A percentile compares a stretch with the other conserved stretches of the same genome.
Conservation (phyloP, 805 yeast species). For the Metschnikowia gruessii region DNA sequence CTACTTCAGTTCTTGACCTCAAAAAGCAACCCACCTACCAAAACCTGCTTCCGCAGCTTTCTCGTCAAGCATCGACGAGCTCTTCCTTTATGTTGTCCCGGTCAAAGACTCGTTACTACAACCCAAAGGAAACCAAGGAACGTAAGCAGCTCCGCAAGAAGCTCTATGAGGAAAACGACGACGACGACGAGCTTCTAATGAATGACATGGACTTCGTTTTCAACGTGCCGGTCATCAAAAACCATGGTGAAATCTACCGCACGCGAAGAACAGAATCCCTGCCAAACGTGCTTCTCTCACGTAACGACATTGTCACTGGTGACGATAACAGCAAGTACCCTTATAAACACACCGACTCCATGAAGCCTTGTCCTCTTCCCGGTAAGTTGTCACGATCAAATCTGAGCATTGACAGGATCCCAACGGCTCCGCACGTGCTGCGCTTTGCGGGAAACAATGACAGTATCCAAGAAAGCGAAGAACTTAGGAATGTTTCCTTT, state of each 20-base stretch:
- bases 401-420: constrained; percentile 7
- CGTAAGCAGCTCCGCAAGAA: constrained; percentile 38
- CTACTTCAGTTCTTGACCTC: constrained; percentile 12
- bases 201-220: constrained; percentile 41
- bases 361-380: constrained; percentile 21
- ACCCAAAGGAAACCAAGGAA: constrained; percentile 37
- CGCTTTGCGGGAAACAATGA: constrained; percentile 1
- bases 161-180: constrained; percentile 40
- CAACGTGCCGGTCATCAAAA: constrained; percentile 42
- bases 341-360: constrained; percentile 14
- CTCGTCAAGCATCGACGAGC: constrained; percentile 13
- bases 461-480: constrained; percentile 15
- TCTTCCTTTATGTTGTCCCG: constrained; percentile 27
- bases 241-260: constrained; percentile 32
- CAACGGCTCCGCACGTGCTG: constrained; percentile 8
- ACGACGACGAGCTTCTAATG: constrained; percentile 38
- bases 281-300: constrained; percentile 23
- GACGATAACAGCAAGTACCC: constrained; percentile 27
- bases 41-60: constrained; percentile 8
- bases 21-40: constrained; percentile 3
- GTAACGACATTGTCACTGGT: constrained; percentile 26
- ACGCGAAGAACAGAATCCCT: constrained; percentile 17
- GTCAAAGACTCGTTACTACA: constrained; percentile 34
- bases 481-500: constrained; percentile 9
- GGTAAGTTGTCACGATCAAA: constrained; percentile 18